Base-by-base conservation (phyloP, 2,329 filamentous ascomycete species). In the Chaetomiaceae sp. region DNA sequence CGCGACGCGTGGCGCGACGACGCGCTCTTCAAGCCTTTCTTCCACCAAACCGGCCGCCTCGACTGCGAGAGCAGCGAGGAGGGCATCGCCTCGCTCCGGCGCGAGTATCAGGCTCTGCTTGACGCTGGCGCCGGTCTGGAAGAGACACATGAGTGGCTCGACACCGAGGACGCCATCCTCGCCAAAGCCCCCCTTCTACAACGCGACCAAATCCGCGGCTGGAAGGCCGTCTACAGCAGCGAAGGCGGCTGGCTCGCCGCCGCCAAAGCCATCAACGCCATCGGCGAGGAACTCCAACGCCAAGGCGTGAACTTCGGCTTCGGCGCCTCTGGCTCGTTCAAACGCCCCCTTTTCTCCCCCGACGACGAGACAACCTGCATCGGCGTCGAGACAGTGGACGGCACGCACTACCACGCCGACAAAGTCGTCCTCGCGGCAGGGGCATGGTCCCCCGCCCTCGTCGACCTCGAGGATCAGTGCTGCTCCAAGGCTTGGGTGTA, bases 221-320 rank as follows among this genome's bases (percentile, higher is more conserved):
- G 74, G 74, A 75, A 75, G 61, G 74, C 69, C 8, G 64, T 76
- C 17, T 74, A 65, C 47, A 72, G 69, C 51, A 47, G 61, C 4
- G 72, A 76, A 48, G 74, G 74, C 22, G 74, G 74, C 42, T 77
- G 74, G 74, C 64, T 76, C 15, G 73, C 74, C 20, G 74, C 74
- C 19, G 71, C 69, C 6, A 74, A 75, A 59, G 74, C 73, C 17
- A 75, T 75, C 62, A 70, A 75, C 48, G 72, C 73, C 1, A 73
- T 77, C 17, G 73, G 74, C 11, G 61, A 69, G 25, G 65, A 68
- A 14, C 61, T 74, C 12, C 65, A 64, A 49, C 58, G 64, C 1
- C 61, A 68, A 38, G 72, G 73, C 0, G 72, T 76, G 8, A 68
- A 68, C 2, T 74, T 75, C 56, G 68, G 68, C 1, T 74, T 74